Percentiles rank a stretch among this genome's conserved stretches.
These are phyloP conservation scores for Vanrija humicola DNA, from an alignment of 1,284 basidiomycete genomes.

Conservation along the genomic window DNA sequence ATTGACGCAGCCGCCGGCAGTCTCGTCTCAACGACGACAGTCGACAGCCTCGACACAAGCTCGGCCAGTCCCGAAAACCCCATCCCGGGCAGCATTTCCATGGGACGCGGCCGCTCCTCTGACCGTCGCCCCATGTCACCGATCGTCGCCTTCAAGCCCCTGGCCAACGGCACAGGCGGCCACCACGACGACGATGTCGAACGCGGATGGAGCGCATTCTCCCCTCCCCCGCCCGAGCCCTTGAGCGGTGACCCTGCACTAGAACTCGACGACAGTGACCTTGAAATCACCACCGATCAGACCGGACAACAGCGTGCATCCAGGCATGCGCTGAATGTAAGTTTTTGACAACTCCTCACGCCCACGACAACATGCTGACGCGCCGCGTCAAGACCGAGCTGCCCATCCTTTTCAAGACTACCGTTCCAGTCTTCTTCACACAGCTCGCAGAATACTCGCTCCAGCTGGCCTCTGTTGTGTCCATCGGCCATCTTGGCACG, in stretches of 20 bases:
- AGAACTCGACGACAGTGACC: constrained; percentile 42
- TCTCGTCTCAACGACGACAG: constrained; percentile 7
- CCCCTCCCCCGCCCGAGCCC: constrained; percentile 2
- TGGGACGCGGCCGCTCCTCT: constrained; percentile 6
- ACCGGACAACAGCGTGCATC: constrained; percentile 2
- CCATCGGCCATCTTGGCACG: constrained; percentile 77
- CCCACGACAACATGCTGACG: too few relatives aligned
- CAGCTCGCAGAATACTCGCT: constrained; percentile 50
- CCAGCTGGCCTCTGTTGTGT: constrained; percentile 56
- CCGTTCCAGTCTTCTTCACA: constrained; percentile 45
- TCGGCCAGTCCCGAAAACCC: neutral
- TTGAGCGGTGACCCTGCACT: constrained; percentile 40
- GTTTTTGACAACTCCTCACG: too few relatives aligned
- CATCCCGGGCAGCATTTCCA: neutral
- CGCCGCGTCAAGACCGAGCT: constrained; percentile 23
- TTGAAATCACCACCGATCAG: constrained; percentile 39
- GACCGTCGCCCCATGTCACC: constrained; percentile 16
- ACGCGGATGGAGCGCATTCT: neutral
- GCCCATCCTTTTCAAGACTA: constrained; percentile 35
- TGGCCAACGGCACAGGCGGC: neutral
- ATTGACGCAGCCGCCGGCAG: neutral
- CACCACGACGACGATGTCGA: constrained; percentile 7
- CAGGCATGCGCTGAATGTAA: too few relatives aligned
- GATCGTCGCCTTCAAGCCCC: constrained; percentile 3
- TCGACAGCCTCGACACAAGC: neutral